Conservation (phyloP, 2,329 filamentous ascomycete species). For the Sporothrix inflata region DNA sequence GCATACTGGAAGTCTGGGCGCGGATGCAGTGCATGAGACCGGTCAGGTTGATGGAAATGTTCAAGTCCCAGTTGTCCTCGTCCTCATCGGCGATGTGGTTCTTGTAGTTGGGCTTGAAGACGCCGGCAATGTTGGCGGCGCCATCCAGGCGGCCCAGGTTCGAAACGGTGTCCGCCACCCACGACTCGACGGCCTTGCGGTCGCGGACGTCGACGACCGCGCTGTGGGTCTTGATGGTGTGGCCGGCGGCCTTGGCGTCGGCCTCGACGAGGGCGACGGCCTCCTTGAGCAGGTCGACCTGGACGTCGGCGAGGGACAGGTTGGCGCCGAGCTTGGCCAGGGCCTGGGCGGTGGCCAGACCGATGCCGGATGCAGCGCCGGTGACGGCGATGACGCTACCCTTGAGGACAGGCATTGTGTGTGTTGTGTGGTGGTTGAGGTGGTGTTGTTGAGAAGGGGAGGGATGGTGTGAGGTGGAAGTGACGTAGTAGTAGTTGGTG, state of each 20-base stretch:
- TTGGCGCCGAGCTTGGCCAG: slow-evolving; percentile 47
- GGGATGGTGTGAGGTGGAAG: not conserved
- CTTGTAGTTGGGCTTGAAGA: slow-evolving; percentile 49
- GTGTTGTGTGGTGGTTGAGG: not conserved
- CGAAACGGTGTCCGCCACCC: slow-evolving; percentile 53
- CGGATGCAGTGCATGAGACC: slow-evolving; percentile 57
- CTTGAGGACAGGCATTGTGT: slow-evolving; percentile 19
- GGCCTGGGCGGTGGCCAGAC: slow-evolving; percentile 49
- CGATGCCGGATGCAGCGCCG: slow-evolving; percentile 49
- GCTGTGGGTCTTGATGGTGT: slow-evolving; percentile 14
- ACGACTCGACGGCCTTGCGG: slow-evolving; percentile 50
- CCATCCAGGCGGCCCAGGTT: slow-evolving; percentile 57
- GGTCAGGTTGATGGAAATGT: slow-evolving; percentile 54
- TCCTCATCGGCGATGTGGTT: slow-evolving; percentile 48
- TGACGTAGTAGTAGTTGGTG: not conserved
- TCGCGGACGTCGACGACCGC: slow-evolving; percentile 28
- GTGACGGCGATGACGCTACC: slow-evolving; percentile 30
- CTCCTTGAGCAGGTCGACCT: slow-evolving; percentile 40
- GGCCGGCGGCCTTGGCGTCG: slow-evolving; percentile 19
- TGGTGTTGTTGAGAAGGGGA: not conserved
- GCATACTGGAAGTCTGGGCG: slow-evolving; percentile 36
- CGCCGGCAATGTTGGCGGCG: slow-evolving; percentile 59
- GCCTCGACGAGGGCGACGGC: slow-evolving; percentile 17
- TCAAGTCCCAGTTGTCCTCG: slow-evolving; percentile 53
- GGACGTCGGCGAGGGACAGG: slow-evolving; percentile 52